Evolutionary conservation across 495 filamentous ascomycete genomes (phyloP), one percentile per base, ranked within the genome.

Genomic region (Neurospora sp.): DNA sequence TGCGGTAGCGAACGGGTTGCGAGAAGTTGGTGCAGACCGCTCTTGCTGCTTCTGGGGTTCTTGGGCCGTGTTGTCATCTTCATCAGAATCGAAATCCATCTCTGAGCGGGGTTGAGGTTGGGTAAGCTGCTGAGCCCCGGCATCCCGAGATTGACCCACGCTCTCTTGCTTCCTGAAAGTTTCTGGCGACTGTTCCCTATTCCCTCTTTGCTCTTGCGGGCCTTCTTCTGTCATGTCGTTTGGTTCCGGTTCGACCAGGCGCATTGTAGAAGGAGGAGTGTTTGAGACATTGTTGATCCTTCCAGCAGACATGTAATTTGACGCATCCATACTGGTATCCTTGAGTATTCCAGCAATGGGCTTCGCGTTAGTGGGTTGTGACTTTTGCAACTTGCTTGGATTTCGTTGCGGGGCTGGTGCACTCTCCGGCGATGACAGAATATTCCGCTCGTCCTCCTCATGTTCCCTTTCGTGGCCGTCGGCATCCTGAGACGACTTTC

Each of bases 381-480:
- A 87, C 78, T 95, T 96, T 78, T 94, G 92, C 72, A 95, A 83
- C 79, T 94, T 96, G 81, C 90, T 88, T 8, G 86, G 80, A 65
- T 90, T 86, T 73, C 89, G 85, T 76, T 90, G 88, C 44, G 84
- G 82, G 39, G 79, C 75, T 12, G 72, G 35, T 35, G 70, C 69
- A 72, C 80, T 82, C 37, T 82, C 83, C 44, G 81, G 78, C 31
- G 79, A 81, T 35, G 72, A 38, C 59, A 79, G 73, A 69, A 82
- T 76, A 65, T 65, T 65, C 12, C 18, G 53, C 16, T 85, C 85
- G 16, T 81, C 79, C 9, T 88, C 86, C 38, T 85, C 84, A 27
- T 79, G 76, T 5, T 84, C 83, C 42, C 79, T 81, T 68, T 88
- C 84, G 41, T 78, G 75, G 53, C 74, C 71, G 61, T 85, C 85